Base-by-base conservation (phyloP, 768 basidiomycete genomes). In the Boletus sp. region DNA sequence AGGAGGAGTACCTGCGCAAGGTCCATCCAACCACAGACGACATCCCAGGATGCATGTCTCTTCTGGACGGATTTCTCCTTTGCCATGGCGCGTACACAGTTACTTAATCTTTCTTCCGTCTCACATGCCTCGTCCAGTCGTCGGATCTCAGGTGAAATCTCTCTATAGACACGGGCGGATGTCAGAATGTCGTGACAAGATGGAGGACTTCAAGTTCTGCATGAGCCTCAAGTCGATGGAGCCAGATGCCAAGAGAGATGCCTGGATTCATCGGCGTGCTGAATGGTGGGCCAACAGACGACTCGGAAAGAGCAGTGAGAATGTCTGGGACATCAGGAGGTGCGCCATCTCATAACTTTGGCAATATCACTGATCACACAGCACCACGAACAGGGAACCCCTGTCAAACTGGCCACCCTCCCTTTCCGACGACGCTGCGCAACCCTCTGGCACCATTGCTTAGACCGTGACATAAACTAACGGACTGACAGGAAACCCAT, bases 141-240 rank as follows among this genome's bases (percentile, higher is more conserved):
- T 94, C 35, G 83, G 85, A 39, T 81, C 84, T 18, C 96, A 98
- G 72, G 71, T 94, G 48, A 89, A 87, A 64, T 87, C 89, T 2
- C 73, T 98, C 52, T 98, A 98, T 73, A 84, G 96, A 67, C 85
- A 88, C 62, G 96, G 96, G 7, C 81, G 85, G 54, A 77, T 82
- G 59, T 74, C 83, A 0, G 82, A 85, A 53, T 98, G 95, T 73
- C 77, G 76, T 0, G 78, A 79, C 45, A 94, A 96, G 70, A 80
- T 87, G 68, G 87, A 92, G 56, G 94, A 96, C 65, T 95, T 96
- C 81, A 97, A 97, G 73, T 96, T 91, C 73, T 99, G 96, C 74
- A 77, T 96, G 77, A 87, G 85, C 58, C 75, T 89, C 58, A 96
- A 94, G 73, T 78, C 83, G 12, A 76, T 91, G 72, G 81, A 87